Evolutionary conservation across 139 green algal genomes (phyloP), one percentile per base, ranked within the genome.

Genomic region (Trebouxia sp.): DNA sequence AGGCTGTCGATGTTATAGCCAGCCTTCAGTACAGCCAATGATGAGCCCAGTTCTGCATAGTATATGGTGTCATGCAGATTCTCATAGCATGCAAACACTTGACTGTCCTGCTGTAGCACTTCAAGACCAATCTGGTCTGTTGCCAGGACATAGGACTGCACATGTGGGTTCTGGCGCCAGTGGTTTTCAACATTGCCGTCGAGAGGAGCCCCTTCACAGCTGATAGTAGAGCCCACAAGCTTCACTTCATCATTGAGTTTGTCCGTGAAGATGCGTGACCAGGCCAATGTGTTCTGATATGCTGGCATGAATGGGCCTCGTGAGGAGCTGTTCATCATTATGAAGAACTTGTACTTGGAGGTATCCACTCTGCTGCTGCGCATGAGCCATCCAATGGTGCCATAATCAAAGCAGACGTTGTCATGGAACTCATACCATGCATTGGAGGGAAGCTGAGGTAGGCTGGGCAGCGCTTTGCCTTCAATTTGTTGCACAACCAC

Each of bases 201-300:
- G 51, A 87, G 72, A 1, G 91, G 90, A 0, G 83, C 88, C 6
- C 89, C 91, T 53, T 95, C 91, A 83, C 91, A 95, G 84, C 86
- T 93, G 82, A 95, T 92, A 45, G 91, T 93, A 5, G 89, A 88
- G 1, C 91, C 91, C 41, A 95, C 90, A 38, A 95, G 87, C 83
- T 90, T 92, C 30, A 93, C 83, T 15, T 80, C 74, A 22, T 84
- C 85, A 6, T 38, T 82, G 7, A 95, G 55, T 30, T 85, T 85
- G 9, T 74, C 77, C 0, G 87, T 83, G 42, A 95, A 87, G 5
- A 90, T 83, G 30, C 85, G 39, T 1, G 77, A 82, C 83, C 85
- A 88, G 32, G 62, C 74, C 38, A 28, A n/a, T 28, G 28, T 26
- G 14, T 55, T 37, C 39, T 41, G 41, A 32, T 86, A 86, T 24